Evolutionary conservation across 1,284 basidiomycete species (phyloP), one percentile per base, ranked within the genome.

Genomic region (Exsudoporus floridanus): DNA sequence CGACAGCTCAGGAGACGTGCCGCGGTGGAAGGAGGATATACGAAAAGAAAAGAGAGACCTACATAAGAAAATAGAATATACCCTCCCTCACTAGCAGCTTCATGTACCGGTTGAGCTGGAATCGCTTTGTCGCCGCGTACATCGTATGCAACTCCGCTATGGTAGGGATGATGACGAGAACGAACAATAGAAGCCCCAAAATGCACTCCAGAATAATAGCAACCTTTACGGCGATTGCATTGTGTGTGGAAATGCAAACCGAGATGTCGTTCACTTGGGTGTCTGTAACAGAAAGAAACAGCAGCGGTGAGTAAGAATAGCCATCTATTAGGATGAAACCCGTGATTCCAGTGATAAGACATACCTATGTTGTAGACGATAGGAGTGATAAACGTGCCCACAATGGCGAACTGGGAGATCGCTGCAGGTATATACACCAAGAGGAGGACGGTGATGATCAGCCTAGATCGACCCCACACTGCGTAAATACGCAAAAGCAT

Each of bases 31-130:
- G 5, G 13, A 19, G n/a, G n/a, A n/a, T 28, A 18, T 9, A 41
- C n/a, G 12, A n/a, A 31, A 31, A 31, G 30, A 30, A 30, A 13
- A 19, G 39, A n/a, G n/a, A n/a, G n/a, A n/a, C 54, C 8, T 25
- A 55, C 54, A 46, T 5, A 4, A 55, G 13, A 23, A 56, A 46
- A 36, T 56, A 56, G 12, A 54, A 3, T 4, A 56, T 18, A 10
- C 54, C 47, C 9, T 56, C 53, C 7, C 31, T 54, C 18, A 38
- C 42, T 4, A 55, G 30, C 9, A 55, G 14, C n/a, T 30, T 37
- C 35, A 56, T 55, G 19, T 46, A 56, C 6, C 44, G 47, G 30
- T 56, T 56, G 12, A 34, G 30, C 9, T 55, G 43, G 39, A 38
- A 46, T n/a, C 12, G 33, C 3, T 35, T 40, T 7, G 41, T 33